phyloP scores from a whole-genome alignment of 495 filamentous ascomycete genomes.

The Daldinia vernicosa region DNA sequence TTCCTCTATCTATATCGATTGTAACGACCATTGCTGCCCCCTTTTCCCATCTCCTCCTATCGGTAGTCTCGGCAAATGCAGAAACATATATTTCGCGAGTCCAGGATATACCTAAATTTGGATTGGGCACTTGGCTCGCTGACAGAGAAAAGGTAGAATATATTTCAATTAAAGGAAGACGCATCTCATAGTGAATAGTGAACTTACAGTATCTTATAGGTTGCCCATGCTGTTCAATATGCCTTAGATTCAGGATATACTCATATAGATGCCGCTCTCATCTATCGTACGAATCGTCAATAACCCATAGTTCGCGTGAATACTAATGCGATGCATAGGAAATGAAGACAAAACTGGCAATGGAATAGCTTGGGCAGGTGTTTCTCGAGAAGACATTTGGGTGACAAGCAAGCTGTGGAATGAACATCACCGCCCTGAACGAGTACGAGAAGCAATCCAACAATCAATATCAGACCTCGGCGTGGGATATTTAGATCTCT shows the following conservation, averaged over 20 bases:
- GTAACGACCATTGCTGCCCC: not conserved
- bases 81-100: constrained; percentile 4
- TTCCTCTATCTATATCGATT: not conserved
- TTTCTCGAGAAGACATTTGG: constrained; percentile 70
- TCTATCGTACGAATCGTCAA: constrained; percentile 23
- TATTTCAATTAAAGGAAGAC: not conserved
- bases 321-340: constrained; percentile 62
- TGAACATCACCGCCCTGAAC: constrained; percentile 70
- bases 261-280: constrained; percentile 62
- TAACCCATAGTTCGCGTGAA: not conserved
- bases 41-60: constrained; percentile 4
- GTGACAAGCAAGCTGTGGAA: constrained; percentile 79
- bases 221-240: constrained; percentile 43
- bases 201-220: constrained; percentile 14
- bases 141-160: constrained; percentile 32
- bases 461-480: constrained; percentile 68
- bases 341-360: constrained; percentile 57
- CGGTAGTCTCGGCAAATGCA: not conserved
- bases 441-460: constrained; percentile 66
- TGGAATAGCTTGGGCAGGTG: constrained; percentile 63
- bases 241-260: constrained; percentile 64
- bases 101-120: constrained; percentile 54
- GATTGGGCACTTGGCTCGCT: constrained; percentile 61
- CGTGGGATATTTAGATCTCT: constrained; percentile 74
- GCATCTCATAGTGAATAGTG: not conserved